Evolutionary conservation across 176 grass and related monocot genomes (phyloP), one percentile per base, ranked within the genome.

Genomic region (Zizania latifolia): DNA sequence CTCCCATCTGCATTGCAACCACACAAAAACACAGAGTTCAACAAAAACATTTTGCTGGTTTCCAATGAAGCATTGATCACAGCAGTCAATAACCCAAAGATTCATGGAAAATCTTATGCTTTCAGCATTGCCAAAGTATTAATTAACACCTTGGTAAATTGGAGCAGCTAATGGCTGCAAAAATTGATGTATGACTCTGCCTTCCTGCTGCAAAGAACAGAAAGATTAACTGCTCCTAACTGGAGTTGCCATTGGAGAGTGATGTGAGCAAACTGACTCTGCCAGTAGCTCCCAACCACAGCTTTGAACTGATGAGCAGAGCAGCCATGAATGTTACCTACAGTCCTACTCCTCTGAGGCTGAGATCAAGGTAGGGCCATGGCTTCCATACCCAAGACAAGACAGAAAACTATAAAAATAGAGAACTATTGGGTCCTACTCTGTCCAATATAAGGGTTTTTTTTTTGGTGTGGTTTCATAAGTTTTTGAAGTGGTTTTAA

Each of bases 1-100:
- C 77, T 10, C 84, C 86, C 74, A 83, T 88, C 95, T 94, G 51
- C 53, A 76, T 37, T 34, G 35, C 5, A 53, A 64, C 31, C 72
- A 5, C 15, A 56, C 2, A 17, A 27, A 6, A 63, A 31, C n/a
- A 65, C 23, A 7, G 51, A 11, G 9, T 15, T 11, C 32, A 46
- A 15, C 41, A 15, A 66, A 54, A 16, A 48, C 36, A 54, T 55
- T 56, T 44, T 14, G 16, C 61, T 37, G 62, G 41, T 78, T 65
- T 10, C 16, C 21, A 68, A 55, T 30, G 56, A 33, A 64, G 0
- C 54, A 36, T 16, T 6, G 43, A 21, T 26, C 21, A 28, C 33
- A 53, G 13, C 36, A 22, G 62, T 41, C 39, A 57, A 31, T 22
- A 31, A 56, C 58, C 21, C 44, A 43, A 13, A 13, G 6, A 64